phyloP scores from a whole-genome alignment of 805 yeast genomes.

The Lipomyces oligophaga region DNA sequence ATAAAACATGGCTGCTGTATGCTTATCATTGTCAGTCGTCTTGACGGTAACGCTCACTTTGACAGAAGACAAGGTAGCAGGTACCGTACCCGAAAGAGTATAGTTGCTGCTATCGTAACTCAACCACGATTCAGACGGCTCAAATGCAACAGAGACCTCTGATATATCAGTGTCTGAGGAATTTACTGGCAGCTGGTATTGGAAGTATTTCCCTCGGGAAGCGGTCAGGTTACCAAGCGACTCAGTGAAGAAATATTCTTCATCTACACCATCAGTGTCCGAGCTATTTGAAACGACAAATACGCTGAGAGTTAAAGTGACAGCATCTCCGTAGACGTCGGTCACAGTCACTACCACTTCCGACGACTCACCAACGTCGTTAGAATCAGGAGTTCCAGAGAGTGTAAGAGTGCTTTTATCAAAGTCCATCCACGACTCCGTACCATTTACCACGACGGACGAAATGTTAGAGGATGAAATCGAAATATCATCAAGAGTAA shows the following conservation, averaged over 20 bases:
- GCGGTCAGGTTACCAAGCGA: constrained; percentile 44
- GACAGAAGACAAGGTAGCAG: constrained; percentile 44
- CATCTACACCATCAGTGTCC: constrained; percentile 27
- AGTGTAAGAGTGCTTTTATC: constrained; percentile 60
- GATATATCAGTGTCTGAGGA: constrained; percentile 58
- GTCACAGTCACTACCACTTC: constrained; percentile 44
- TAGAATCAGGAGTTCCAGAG: constrained; percentile 59
- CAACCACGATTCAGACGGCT: constrained; percentile 54
- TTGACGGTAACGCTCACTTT: constrained; percentile 48
- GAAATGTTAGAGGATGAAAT: constrained; percentile 55
- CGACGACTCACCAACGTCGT: constrained; percentile 33
- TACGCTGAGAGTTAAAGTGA: constrained; percentile 29
- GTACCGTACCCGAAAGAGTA: constrained; percentile 66
- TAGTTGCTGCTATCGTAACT: constrained; percentile 53
- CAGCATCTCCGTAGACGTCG: constrained; percentile 38
- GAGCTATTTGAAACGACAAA: constrained; percentile 2
- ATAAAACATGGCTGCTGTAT: constrained; percentile 29
- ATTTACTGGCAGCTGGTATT: constrained; percentile 54
- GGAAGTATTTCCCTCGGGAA: constrained; percentile 56
- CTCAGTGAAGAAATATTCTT: constrained; percentile 46
- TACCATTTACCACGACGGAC: constrained; percentile 50
- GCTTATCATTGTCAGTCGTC: constrained; percentile 44
- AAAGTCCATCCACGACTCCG: constrained; percentile 66
- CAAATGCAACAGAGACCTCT: constrained; percentile 9
- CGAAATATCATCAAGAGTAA: constrained; percentile 58